phyloP scores from a whole-genome alignment of 192 early-diverging fungal species.

The Umbelopsis sp. region DNA sequence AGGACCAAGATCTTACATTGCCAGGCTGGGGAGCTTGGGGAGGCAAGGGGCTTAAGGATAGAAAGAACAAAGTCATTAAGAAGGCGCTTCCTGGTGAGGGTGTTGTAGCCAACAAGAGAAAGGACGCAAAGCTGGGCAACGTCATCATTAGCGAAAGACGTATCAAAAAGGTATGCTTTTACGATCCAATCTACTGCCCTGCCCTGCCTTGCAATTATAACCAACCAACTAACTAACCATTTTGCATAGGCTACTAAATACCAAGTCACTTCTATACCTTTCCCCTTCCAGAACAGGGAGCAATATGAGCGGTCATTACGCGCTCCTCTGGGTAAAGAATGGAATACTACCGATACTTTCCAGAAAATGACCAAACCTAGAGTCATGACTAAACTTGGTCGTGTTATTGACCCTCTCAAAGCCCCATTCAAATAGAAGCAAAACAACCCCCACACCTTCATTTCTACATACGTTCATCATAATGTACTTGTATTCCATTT shows the following conservation, averaged over 20 bases:
- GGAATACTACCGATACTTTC: constrained; percentile 83
- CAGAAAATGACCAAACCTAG: constrained; percentile 78
- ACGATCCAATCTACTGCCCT: not conserved
- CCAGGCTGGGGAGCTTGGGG: constrained; percentile 96
- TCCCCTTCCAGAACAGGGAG: constrained; percentile 79
- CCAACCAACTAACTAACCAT: too few relatives aligned
- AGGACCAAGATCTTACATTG: constrained; percentile 80
- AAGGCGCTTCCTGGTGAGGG: constrained; percentile 61
- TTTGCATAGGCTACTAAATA: constrained; percentile 65
- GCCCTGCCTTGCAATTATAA: too few relatives aligned
- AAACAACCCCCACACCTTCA: not conserved
- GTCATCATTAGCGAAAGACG: constrained; percentile 94
- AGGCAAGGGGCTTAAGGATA: constrained; percentile 57
- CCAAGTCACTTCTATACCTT: constrained; percentile 71
- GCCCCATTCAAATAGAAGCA: constrained; percentile 61
- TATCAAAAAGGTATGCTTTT: constrained; percentile 70
- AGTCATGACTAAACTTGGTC: constrained; percentile 81
- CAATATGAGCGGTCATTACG: constrained; percentile 90
- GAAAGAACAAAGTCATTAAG: constrained; percentile 39
- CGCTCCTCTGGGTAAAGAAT: constrained; percentile 92
- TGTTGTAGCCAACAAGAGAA: constrained; percentile 62
- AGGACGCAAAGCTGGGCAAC: constrained; percentile 73
- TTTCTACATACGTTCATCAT: constrained; percentile 1
- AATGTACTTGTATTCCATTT: constrained; percentile 12
- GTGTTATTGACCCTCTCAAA: constrained; percentile 83